Conservation (phyloP, 495 filamentous ascomycete species). For the Penicillium ochrochloron region DNA sequence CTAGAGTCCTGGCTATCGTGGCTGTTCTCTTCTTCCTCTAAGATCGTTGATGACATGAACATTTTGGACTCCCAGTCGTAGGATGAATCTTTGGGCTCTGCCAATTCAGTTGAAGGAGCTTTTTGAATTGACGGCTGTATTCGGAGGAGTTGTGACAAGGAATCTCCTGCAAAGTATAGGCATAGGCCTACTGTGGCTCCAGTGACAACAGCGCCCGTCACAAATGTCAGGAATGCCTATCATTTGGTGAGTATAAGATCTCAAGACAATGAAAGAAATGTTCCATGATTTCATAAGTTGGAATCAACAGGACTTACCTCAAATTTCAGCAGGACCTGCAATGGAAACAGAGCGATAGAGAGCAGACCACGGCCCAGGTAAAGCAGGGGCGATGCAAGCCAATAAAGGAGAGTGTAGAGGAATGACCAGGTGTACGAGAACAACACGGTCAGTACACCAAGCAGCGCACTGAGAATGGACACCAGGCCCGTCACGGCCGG, state of each 20-base stretch:
- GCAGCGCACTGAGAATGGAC: slow-evolving; percentile 13
- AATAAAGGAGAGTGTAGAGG: slow-evolving; percentile 36
- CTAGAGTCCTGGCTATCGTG: slow-evolving; percentile 36
- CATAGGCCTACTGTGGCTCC: slow-evolving; percentile 28
- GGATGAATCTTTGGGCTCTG: slow-evolving; percentile 24
- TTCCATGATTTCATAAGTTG: not conserved
- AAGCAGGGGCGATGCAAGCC: slow-evolving; percentile 52
- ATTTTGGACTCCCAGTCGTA: slow-evolving; percentile 43
- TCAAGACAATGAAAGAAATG: not conserved
- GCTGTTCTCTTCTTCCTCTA: slow-evolving; percentile 65
- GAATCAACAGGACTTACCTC: slow-evolving; percentile 55
- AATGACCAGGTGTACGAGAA: slow-evolving; percentile 37
- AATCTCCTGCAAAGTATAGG: slow-evolving; percentile 23
- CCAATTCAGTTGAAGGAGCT: slow-evolving; percentile 8
- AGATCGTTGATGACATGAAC: slow-evolving; percentile 61
- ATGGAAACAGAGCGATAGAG: slow-evolving; percentile 40
- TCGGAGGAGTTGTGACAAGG: slow-evolving; percentile 25
- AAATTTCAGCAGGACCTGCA: slow-evolving; percentile 58
- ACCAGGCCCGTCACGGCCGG: slow-evolving; percentile 8
- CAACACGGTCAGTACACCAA: slow-evolving; percentile 45
- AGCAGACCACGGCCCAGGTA: slow-evolving; percentile 44
- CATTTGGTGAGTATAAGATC: slow-evolving; percentile 10
- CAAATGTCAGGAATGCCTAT: slow-evolving; percentile 33
- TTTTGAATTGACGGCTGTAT: slow-evolving; percentile 21
- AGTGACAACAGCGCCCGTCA: slow-evolving; percentile 27